phyloP scores from a whole-genome alignment of 176 grass and related monocot genomes.

The Cocos nucifera region DNA sequence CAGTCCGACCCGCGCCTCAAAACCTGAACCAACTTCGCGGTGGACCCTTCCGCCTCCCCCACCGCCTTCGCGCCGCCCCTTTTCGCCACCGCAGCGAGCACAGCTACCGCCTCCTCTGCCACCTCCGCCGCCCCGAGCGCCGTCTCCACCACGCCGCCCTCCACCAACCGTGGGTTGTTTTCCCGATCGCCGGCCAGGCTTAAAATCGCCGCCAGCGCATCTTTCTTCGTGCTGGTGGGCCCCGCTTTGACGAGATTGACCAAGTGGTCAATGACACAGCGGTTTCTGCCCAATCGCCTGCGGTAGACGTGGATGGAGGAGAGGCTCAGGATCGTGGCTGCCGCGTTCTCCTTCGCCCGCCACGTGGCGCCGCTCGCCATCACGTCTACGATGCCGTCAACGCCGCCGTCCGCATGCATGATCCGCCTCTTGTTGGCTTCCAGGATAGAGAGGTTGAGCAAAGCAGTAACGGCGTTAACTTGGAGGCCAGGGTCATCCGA shows the following conservation, averaged over 20 bases:
- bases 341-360: conserved; percentile 83
- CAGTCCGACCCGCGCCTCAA: conserved; percentile 70
- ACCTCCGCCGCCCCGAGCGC: conserved; percentile 30
- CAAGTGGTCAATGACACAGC: conserved; percentile 26
- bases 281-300: conserved; percentile 56
- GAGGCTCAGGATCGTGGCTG: conserved; percentile 60
- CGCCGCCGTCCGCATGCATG: conserved; percentile 74
- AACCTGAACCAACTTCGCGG: conserved; percentile 40
- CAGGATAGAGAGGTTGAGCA: conserved; percentile 82
- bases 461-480: conserved; percentile 71
- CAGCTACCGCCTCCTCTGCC: conserved; percentile 35
- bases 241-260: conserved; percentile 39
- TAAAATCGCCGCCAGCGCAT: conserved; percentile 66
- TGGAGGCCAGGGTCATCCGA: conserved; percentile 61
- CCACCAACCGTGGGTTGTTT: conserved; percentile 54
- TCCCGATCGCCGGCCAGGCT: conserved; percentile 74
- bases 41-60: conserved; percentile 28
- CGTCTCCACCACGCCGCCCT: conserved; percentile 41
- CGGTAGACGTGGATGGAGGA: conserved; percentile 66
- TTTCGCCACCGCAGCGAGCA: conserved; percentile 61
- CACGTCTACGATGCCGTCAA: conserved; percentile 47
- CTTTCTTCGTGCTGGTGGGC: conserved; percentile 63
- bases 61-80: conserved; percentile 79
- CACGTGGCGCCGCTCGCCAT: conserved; percentile 54
- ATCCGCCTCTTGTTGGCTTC: conserved; percentile 92